Percentiles rank a stretch among this genome's conserved stretches.
Conservation (phyloP, 768 basidiomycete species). For the Rhizopogon roseolus region DNA sequence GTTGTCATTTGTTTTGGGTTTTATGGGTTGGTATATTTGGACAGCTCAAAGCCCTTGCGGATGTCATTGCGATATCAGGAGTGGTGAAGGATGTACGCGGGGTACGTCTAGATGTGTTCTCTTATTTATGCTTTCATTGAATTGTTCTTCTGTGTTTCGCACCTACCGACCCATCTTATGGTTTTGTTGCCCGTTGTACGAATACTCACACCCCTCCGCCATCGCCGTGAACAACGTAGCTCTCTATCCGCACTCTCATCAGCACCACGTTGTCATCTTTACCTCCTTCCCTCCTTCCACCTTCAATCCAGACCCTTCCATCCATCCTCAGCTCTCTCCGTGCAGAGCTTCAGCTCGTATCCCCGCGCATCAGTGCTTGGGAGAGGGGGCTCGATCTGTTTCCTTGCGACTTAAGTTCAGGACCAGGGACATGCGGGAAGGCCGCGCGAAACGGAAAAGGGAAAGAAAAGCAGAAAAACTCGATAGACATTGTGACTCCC, state of each 20-base stretch:
- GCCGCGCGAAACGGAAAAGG: not conserved
- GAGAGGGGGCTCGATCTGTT: conserved; percentile 35
- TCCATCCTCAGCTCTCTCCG: conserved; percentile 27
- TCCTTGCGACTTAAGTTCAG: conserved; percentile 15
- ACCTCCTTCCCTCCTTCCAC: conserved; percentile 37
- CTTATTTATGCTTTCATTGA: not conserved
- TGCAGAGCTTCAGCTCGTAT: conserved; percentile 35
- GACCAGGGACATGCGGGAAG: not conserved
- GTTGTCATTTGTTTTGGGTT: not conserved
- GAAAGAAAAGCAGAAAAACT: not conserved
- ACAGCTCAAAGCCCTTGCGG: conserved; percentile 33
- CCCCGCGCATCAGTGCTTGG: conserved; percentile 34
- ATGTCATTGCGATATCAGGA: conserved; percentile 9
- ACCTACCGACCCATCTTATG: conserved; percentile 13
- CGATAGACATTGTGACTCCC: conserved; percentile 10
- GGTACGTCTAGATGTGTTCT: not conserved
- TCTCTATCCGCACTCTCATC: conserved; percentile 52
- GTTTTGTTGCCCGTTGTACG: not conserved
- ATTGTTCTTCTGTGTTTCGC: not conserved
- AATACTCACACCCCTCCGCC: not conserved
- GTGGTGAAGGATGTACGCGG: not conserved
- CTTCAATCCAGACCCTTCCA: conserved; percentile 20
- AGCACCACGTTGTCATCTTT: conserved; percentile 46
- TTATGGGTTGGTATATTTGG: conserved; percentile 18
- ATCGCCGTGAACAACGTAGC: conserved; percentile 24